Percentiles rank a stretch among this genome's conserved stretches.
These are phyloP conservation scores for Gnomoniopsis smithogilvyi DNA, from an alignment of 2,329 filamentous ascomycete genomes.

Conservation along the genomic window DNA sequence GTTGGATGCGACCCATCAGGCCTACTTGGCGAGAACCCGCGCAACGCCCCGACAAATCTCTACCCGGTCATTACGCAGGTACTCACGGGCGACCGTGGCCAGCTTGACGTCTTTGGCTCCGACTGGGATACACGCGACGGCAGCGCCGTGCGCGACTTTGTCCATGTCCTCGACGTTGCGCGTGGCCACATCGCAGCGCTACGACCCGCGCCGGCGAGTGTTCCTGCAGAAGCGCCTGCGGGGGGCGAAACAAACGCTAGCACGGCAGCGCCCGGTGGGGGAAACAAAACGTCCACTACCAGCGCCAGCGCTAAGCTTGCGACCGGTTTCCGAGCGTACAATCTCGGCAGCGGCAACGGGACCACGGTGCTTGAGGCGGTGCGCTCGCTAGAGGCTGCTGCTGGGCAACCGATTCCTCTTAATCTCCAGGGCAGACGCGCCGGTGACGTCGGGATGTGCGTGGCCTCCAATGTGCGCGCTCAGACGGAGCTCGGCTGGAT, in stretches of 20 bases:
- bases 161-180: slow-evolving; percentile 64
- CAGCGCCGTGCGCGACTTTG: slow-evolving; percentile 65
- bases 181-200: slow-evolving; percentile 62
- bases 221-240: background rate
- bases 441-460: slow-evolving; percentile 42
- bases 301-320: background rate
- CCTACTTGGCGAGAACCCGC: slow-evolving; percentile 61
- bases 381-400: slow-evolving; percentile 34
- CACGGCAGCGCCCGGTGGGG: background rate
- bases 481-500: slow-evolving; percentile 40
- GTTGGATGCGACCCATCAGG: slow-evolving; percentile 64
- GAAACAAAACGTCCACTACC: background rate
- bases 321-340: slow-evolving; percentile 40
- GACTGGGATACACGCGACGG: slow-evolving; percentile 66
- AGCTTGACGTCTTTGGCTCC: slow-evolving; percentile 59
- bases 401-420: slow-evolving; percentile 33
- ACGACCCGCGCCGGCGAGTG: slow-evolving; percentile 28
- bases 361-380: slow-evolving; percentile 43
- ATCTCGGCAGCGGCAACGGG: slow-evolving; percentile 43
- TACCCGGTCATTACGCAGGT: slow-evolving; percentile 63
- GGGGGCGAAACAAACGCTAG: background rate
- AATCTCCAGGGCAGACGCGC: slow-evolving; percentile 33
- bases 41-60: slow-evolving; percentile 59
- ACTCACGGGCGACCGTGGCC: slow-evolving; percentile 49
- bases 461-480: slow-evolving; percentile 38